phyloP scores from a whole-genome alignment of 768 basidiomycete species.

The Sarcodon sp. region DNA sequence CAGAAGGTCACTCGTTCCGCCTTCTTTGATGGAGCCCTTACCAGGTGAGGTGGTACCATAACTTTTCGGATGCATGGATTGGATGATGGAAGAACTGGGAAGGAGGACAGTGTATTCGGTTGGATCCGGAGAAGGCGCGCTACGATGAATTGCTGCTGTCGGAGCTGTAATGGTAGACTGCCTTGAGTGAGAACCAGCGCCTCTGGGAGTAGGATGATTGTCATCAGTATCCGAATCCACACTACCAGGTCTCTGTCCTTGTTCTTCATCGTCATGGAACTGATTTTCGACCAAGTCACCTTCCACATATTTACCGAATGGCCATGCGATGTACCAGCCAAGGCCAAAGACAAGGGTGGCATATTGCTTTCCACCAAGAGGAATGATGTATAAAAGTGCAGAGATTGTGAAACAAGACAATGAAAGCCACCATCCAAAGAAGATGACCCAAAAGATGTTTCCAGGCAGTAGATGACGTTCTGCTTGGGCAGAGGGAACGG shows the following conservation, averaged over 20 bases:
- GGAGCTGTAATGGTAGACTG: slow-evolving; percentile 31
- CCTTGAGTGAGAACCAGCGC: slow-evolving; percentile 1
- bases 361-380: slow-evolving; percentile 76
- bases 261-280: slow-evolving; percentile 23
- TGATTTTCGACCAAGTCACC: slow-evolving; percentile 38
- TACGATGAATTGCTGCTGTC: slow-evolving; percentile 19
- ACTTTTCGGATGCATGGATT: slow-evolving; percentile 35
- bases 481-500: slow-evolving; percentile 83
- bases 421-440: slow-evolving; percentile 93
- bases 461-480: slow-evolving; percentile 89
- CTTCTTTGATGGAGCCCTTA: slow-evolving; percentile 7
- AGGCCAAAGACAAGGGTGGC: slow-evolving; percentile 81
- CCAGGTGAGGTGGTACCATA: slow-evolving; percentile 34
- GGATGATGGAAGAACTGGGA: slow-evolving; percentile 24
- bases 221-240: slow-evolving; percentile 19
- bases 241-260: slow-evolving; percentile 24
- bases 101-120: slow-evolving; percentile 35
- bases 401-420: slow-evolving; percentile 57
- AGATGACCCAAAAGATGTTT: slow-evolving; percentile 83
- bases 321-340: slow-evolving; percentile 96
- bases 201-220: slow-evolving; percentile 7
- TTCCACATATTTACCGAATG: slow-evolving; percentile 98
- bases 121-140: slow-evolving; percentile 30
- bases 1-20: slow-evolving; percentile 31
- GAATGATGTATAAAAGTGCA: slow-evolving; percentile 54